These are phyloP conservation scores for Bipolaris sorokiniana DNA, from an alignment of 2,329 filamentous ascomycete genomes.

Conservation along the genomic window DNA sequence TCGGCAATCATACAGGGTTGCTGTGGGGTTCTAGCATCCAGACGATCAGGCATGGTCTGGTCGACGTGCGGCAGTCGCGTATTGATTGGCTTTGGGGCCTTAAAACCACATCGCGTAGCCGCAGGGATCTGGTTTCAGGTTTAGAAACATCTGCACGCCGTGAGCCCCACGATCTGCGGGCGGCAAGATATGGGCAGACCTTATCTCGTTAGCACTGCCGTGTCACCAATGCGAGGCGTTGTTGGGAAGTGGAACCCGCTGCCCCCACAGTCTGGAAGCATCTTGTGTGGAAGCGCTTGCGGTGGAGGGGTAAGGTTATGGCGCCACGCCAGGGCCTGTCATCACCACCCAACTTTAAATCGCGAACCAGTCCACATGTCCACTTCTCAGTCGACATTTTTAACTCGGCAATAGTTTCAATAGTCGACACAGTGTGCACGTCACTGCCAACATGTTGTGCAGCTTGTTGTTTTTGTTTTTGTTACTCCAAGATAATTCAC, in stretches of 20 bases:
- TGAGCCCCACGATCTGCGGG: conserved; percentile 33
- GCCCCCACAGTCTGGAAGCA: neutral
- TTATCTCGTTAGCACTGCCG: conserved; percentile 26
- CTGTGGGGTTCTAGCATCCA: conserved; percentile 25
- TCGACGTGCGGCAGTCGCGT: conserved; percentile 34
- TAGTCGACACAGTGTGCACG: neutral
- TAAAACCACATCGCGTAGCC: conserved; percentile 33
- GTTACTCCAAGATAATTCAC: neutral
- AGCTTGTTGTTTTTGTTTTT: neutral
- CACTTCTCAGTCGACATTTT: neutral
- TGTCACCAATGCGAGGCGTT: conserved; percentile 18
- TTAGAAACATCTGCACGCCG: conserved; percentile 30
- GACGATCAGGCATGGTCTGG: conserved; percentile 38
- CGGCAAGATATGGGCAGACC: conserved; percentile 34
- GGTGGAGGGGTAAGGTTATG: conserved; percentile 3
- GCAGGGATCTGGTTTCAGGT: conserved; percentile 41
- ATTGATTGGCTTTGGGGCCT: conserved; percentile 43
- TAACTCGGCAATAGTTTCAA: neutral
- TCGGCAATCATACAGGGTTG: conserved; percentile 4
- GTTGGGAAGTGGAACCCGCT: neutral
- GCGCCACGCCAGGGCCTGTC: conserved; percentile 9
- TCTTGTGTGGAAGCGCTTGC: conserved; percentile 8
- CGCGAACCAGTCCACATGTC: conserved; percentile 2
- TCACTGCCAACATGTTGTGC: neutral
- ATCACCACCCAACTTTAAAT: conserved; percentile 8